Base-by-base conservation (phyloP, 306 rosid genomes). In the Lablab purpureus region DNA sequence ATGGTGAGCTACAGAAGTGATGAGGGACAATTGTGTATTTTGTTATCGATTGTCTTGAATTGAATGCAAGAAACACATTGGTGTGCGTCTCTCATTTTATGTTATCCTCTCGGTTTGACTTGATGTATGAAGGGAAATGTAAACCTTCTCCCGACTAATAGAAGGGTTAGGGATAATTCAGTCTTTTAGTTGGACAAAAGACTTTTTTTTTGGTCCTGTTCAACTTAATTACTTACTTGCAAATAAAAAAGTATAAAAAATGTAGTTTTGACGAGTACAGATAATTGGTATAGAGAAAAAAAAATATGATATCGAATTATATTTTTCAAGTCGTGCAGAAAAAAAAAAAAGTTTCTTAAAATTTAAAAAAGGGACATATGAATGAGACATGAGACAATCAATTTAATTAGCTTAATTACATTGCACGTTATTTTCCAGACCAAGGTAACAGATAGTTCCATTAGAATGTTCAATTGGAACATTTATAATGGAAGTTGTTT, bases 41-140 rank as follows among this genome's bases (percentile, higher is more conserved):
- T 76, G 49, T 50, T 62, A 78, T 60, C 70, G 43, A 41, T 27
- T 76, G 65, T 71, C 68, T 30, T 62, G 12, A 62, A 62, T 46
- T 28, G 49, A 68, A 37, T 36, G 17, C 19, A 67, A 15, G 55
- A 54, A 63, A 51, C 50, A 10, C 27, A 23, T 69, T 2, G 69
- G 4, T 41, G 18, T 40, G 14, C 25, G 19, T 76, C 2, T 28
- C 5, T 28, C 17, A 58, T 5, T 5, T 59, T 13, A 1, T 27
- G 66, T 27, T 59, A 59, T 27, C 40, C 40, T 59, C 18, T 59
- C 27, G 37, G 19, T 59, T 60, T 60, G 21, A 18, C 41, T 14
- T 58, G 34, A 58, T 11, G 14, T 25, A 58, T 25, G 13, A 23
- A 13, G 63, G 12, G 13, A 55, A 21, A 55, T 55, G 30, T 6